Conservation (phyloP, 148 eudicot genomes). For the Chenopodium suecicum region DNA sequence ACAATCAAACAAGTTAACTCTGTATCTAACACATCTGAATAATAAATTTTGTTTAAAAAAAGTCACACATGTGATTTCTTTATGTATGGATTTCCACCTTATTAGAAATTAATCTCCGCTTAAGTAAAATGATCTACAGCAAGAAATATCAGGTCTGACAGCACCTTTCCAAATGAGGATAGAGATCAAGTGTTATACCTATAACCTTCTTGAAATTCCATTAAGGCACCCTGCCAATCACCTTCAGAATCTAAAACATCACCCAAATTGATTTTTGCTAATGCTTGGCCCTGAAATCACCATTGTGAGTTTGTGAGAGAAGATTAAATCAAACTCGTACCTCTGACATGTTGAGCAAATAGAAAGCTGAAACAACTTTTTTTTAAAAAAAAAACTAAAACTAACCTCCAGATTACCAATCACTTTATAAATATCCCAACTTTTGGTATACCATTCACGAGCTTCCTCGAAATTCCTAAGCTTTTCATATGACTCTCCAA, state of each 20-base stretch:
- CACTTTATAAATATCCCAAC: slow-evolving; percentile 59
- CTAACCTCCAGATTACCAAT: slow-evolving; percentile 86
- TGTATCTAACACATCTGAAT: too few species aligned
- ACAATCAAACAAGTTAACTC: too few species aligned
- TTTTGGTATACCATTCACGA: slow-evolving; percentile 72
- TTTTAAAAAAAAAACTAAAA: background rate
- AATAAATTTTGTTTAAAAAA: too few species aligned
- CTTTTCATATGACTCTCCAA: slow-evolving; percentile 88
- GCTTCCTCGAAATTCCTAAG: slow-evolving; percentile 76
- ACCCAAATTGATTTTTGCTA: slow-evolving; percentile 82
- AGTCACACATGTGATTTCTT: background rate
- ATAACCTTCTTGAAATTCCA: slow-evolving; percentile 69
- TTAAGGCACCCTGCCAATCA: slow-evolving; percentile 62
- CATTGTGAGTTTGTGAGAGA: slow-evolving; percentile 6
- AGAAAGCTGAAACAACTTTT: background rate
- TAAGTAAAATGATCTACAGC: background rate
- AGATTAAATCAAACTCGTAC: background rate
- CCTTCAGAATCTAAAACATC: slow-evolving; percentile 68
- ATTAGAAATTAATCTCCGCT: background rate
- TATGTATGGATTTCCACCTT: background rate
- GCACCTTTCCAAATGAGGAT: background rate
- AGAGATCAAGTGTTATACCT: slow-evolving; percentile 31
- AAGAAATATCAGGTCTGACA: background rate
- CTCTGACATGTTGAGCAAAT: background rate
- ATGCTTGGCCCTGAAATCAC: slow-evolving; percentile 83